Percentiles rank a stretch among this genome's conserved stretches.
Evolutionary conservation across 2,329 filamentous ascomycete species (phyloP).

Genomic region (Helotiales sp.): DNA sequence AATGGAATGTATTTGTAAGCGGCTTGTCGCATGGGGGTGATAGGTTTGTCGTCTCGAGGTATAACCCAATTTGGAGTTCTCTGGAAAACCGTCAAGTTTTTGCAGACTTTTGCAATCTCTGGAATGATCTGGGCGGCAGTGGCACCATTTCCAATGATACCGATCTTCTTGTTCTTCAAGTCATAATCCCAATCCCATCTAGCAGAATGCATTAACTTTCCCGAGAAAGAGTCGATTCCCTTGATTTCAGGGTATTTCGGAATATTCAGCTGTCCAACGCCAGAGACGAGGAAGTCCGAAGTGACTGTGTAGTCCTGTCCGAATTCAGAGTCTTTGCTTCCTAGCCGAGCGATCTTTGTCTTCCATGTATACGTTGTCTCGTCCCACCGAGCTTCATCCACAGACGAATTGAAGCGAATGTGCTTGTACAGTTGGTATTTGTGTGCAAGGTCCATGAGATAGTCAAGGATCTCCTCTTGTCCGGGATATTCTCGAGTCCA

Average conservation of each 20-base stretch:
- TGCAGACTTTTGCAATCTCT: constrained; percentile 56
- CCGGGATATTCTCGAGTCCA: constrained; percentile 63
- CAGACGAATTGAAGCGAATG: constrained; percentile 61
- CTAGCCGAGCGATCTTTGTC: constrained; percentile 52
- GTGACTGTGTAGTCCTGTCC: constrained; percentile 56
- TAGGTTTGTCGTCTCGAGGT: constrained; percentile 54
- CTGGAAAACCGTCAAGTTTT: constrained; percentile 59
- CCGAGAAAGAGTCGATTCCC: constrained; percentile 52
- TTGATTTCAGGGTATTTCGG: constrained; percentile 58
- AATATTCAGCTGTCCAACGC: constrained; percentile 62
- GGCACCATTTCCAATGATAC: constrained; percentile 64
- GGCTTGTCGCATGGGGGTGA: constrained; percentile 43
- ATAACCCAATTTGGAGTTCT: constrained; percentile 64
- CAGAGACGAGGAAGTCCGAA: constrained; percentile 61
- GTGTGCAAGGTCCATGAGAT: constrained; percentile 57
- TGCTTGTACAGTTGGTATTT: constrained; percentile 60
- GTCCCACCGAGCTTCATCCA: constrained; percentile 60
- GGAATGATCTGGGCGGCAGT: constrained; percentile 64
- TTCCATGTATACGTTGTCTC: constrained; percentile 57
- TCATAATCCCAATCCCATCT: constrained; percentile 65
- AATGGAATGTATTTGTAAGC: constrained; percentile 52
- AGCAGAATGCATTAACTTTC: constrained; percentile 57
- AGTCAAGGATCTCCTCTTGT: constrained; percentile 63
- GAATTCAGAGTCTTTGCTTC: constrained; percentile 61
- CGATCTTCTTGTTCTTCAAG: constrained; percentile 58